Evolutionary conservation across 1,284 basidiomycete genomes (phyloP).

Genomic region (Cryptococcus sp.): DNA sequence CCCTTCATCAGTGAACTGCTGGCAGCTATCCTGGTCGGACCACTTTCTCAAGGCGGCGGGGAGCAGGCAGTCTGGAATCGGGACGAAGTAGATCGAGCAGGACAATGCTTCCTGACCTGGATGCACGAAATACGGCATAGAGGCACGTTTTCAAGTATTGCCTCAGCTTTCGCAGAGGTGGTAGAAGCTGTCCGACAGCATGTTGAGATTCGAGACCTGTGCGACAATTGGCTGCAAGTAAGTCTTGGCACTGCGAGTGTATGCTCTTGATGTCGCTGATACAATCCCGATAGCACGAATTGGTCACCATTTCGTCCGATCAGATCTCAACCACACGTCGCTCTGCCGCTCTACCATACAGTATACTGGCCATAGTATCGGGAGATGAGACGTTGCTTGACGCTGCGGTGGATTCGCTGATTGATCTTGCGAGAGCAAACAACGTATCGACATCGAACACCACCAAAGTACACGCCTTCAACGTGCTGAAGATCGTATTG

Average conservation of each 20-base stretch:
- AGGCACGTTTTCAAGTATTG: conserved; percentile 51
- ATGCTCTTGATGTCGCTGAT: background rate
- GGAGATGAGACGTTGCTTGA: conserved; percentile 37
- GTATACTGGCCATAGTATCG: conserved; percentile 44
- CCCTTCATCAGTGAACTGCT: conserved; percentile 37
- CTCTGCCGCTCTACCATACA: conserved; percentile 50
- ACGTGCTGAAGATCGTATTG: conserved; percentile 50
- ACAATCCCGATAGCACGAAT: conserved; percentile 27
- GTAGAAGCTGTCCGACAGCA: conserved; percentile 34
- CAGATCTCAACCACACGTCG: conserved; percentile 48
- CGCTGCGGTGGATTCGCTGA: conserved; percentile 29
- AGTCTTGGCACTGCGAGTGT: conserved; percentile 33
- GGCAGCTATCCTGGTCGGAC: conserved; percentile 31
- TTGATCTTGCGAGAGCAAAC: conserved; percentile 36
- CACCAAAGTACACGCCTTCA: conserved; percentile 52
- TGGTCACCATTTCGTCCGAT: conserved; percentile 41
- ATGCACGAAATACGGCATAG: conserved; percentile 52
- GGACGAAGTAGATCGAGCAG: conserved; percentile 36
- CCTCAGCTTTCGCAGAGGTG: conserved; percentile 38
- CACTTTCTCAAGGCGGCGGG: conserved; percentile 14
- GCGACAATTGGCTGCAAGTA: conserved; percentile 44
- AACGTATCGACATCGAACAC: conserved; percentile 32
- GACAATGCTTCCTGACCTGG: conserved; percentile 45
- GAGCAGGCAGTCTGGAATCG: conserved; percentile 33
- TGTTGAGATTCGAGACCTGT: conserved; percentile 21